Base-by-base conservation (phyloP, 345 rosid genomes). In the Hibiscus tridactylites region DNA sequence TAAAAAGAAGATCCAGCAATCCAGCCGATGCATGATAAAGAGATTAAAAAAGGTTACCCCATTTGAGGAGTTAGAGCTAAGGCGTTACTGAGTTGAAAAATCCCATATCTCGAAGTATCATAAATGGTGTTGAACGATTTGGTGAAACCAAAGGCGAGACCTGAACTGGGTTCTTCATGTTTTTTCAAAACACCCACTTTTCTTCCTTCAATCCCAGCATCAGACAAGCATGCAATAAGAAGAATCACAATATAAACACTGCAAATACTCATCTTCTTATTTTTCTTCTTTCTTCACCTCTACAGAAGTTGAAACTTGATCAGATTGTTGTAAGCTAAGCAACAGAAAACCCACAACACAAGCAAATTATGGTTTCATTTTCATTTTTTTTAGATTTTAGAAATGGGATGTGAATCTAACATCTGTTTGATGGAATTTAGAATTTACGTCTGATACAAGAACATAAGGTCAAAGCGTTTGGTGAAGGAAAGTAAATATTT, bases 11-110 rank as follows among this genome's bases (percentile, higher is more conserved):
- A 59, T 6, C n/a, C 71, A 11, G 60, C 26, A 68, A 24, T 13
- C 28, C 28, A 11, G 2, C 72, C 15, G n/a, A 17, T 31, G 9
- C 16, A 52, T 68, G 52, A 47, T 12, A 50, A 9, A 61, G 17
- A 19, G n/a, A 16, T 15, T 74, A 72, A 79, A 46, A 46, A 12
- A 12, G 6, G 3, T 3, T 64, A 90, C 97, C 98, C 98, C 96
- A 94, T 91, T 79, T 86, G 97, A 81, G 98, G 98, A 85, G 97
- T 90, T 70, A 13, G 81, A 77, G 87, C 96, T 72, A 94, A 80
- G 26, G 97, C 97, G 47, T 94, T 94, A 73, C 86, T 78, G 83
- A 94, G 95, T 76, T 94, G 95, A 42, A 90, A 73, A 75, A 82
- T 84, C 7, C 95, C 96, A 73, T 91, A 91, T 59, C 79, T 79